phyloP scores from a whole-genome alignment of 2,329 filamentous ascomycete species.

The Stylonectria norvegica region DNA sequence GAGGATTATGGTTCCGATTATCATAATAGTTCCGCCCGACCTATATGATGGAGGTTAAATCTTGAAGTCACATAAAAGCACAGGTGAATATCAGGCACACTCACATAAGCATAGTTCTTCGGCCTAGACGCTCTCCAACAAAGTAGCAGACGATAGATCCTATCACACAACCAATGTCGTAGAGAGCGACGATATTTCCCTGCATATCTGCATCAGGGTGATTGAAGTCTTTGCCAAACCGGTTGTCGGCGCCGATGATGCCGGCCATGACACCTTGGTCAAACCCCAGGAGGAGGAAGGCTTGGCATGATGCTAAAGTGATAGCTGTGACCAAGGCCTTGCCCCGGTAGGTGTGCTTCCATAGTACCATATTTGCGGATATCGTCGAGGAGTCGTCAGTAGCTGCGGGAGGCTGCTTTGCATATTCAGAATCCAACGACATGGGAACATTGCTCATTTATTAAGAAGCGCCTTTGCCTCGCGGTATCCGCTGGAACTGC shows the following conservation, averaged over 20 bases:
- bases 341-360: slow-evolving; percentile 1
- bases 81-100: no score
- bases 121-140: slow-evolving; percentile 4
- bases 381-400: no score
- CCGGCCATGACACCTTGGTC: slow-evolving; percentile 4
- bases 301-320: slow-evolving; percentile 2
- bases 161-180: slow-evolving; percentile 12
- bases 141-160: slow-evolving; percentile 10
- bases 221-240: slow-evolving; percentile 11
- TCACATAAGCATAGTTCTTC: slow-evolving; percentile 9
- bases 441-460: no score
- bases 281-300: neutral
- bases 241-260: slow-evolving; percentile 11
- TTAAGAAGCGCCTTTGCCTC: no score
- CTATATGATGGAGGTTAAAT: no score
- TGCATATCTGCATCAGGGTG: slow-evolving; percentile 10
- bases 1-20: neutral
- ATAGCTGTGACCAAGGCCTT: slow-evolving; percentile 1
- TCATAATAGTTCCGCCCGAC: neutral
- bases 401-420: no score
- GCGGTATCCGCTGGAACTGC: neutral
- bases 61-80: no score
- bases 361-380: neutral
- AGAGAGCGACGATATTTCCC: slow-evolving; percentile 8
- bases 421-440: no score